Base-by-base conservation (phyloP, 129 eudicot genomes). In the Artemisia tridentata region DNA sequence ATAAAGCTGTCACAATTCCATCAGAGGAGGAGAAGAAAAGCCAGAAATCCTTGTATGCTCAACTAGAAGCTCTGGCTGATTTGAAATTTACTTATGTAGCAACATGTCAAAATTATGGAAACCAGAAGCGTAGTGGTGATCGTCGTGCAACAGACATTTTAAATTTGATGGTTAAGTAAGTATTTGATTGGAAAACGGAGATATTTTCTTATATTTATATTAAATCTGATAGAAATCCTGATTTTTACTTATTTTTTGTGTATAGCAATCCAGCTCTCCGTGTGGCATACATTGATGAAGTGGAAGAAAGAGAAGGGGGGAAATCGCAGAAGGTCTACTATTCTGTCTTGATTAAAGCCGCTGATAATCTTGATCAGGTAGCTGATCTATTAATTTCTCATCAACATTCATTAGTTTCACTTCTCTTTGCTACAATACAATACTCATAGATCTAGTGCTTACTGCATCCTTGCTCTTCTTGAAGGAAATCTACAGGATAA, bases 21-120 rank as follows among this genome's bases (percentile, higher is more conserved):
- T 79, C 95, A 55, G 96, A 78, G 72, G 86, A 86, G 72, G 99
- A 90, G 57, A 90, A 88, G 82, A 95, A 86, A 75, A 90, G 92
- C 64, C 88, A 90, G 80, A 90, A 88, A 72, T 87, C 99, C 52
- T 64, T 90, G 78, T 86, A 85, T 88, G 83, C 96, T 75, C 89
- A 80, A 73, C 72, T 95, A 68, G 99, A 95, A 79, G 99, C 99
- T 9, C 79, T 95, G 31, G 99, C 99, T 67, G 96, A 95, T 76
- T 79, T 95, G 99, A 95, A 95, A 82, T 95, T 95, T 75, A 90
- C 99, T 23, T 95, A 95, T 61, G 96, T 95, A 20, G 97, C 99
- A 3, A 95, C 99, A 45, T 95, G 99, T 59, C 99, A 95, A 80
- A 90, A 85, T 63, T 95, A 90, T 82, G 99, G 99, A 20, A 95